A percentile compares a stretch with the other conserved stretches of the same genome.
Evolutionary conservation across 2,329 filamentous ascomycete species (phyloP).

Genomic region (Ramichloridium luteum): DNA sequence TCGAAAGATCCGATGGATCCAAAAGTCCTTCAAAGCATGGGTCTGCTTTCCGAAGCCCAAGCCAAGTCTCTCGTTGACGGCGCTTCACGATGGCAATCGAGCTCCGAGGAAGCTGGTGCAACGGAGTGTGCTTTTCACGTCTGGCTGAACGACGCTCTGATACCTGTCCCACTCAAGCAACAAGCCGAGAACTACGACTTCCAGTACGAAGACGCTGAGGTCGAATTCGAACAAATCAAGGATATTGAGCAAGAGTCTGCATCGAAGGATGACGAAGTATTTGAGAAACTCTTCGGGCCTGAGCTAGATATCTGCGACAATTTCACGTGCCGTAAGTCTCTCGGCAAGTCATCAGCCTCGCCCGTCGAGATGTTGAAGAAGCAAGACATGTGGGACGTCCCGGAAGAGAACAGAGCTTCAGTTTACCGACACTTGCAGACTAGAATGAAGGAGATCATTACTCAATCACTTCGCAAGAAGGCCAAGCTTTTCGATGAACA

Average conservation of each 20-base stretch:
- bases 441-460: slow-evolving; percentile 38
- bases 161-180: slow-evolving; percentile 34
- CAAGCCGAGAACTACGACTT: slow-evolving; percentile 39
- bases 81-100: slow-evolving; percentile 26
- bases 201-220: slow-evolving; percentile 47
- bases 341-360: slow-evolving; percentile 20
- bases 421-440: slow-evolving; percentile 56
- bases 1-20: slow-evolving; percentile 39
- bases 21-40: slow-evolving; percentile 40
- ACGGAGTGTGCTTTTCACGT: slow-evolving; percentile 40
- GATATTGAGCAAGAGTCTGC: slow-evolving; percentile 51
- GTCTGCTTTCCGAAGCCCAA: slow-evolving; percentile 52
- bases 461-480: slow-evolving; percentile 36
- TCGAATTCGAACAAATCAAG: slow-evolving; percentile 48
- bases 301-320: slow-evolving; percentile 28
- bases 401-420: slow-evolving; percentile 42
- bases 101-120: slow-evolving; percentile 14
- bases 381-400: slow-evolving; percentile 51
- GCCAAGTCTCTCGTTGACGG: slow-evolving; percentile 46
- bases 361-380: slow-evolving; percentile 28
- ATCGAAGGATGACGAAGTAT: slow-evolving; percentile 24
- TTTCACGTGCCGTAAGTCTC: slow-evolving; percentile 21
- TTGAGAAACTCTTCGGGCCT: slow-evolving; percentile 27
- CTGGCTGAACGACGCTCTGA: slow-evolving; percentile 46
- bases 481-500: slow-evolving; percentile 39